A percentile compares a stretch with the other conserved stretches of the same genome.
phyloP scores from a whole-genome alignment of 805 yeast genomes.

The Yarrowia bubula region DNA sequence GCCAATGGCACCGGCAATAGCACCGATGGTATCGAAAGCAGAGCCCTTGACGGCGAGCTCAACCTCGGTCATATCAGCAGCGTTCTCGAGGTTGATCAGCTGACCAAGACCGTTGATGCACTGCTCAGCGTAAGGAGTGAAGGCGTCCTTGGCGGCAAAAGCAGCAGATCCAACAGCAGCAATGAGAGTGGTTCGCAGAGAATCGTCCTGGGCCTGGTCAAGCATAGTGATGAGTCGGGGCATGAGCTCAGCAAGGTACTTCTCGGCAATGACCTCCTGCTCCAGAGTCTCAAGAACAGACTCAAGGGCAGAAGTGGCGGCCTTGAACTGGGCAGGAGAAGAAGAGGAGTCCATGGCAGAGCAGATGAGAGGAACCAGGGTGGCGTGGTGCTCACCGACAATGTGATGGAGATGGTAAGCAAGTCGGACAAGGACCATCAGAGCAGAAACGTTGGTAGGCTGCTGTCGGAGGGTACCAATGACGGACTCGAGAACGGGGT shows the following conservation, averaged over 20 bases:
- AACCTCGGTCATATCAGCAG: slow-evolving; percentile 80
- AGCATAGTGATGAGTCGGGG: slow-evolving; percentile 83
- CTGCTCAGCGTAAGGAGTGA: slow-evolving; percentile 78
- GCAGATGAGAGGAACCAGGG: slow-evolving; percentile 81
- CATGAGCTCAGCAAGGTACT: slow-evolving; percentile 85
- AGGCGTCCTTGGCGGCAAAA: slow-evolving; percentile 86
- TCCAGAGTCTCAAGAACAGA: slow-evolving; percentile 89
- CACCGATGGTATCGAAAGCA: slow-evolving; percentile 89
- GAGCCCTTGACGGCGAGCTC: slow-evolving; percentile 88
- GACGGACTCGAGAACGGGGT: slow-evolving; percentile 68
- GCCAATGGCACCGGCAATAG: slow-evolving; percentile 96
- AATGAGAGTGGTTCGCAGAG: slow-evolving; percentile 61
- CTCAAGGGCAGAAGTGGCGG: slow-evolving; percentile 88
- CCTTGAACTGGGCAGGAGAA: slow-evolving; percentile 78
- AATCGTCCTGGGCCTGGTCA: slow-evolving; percentile 58
- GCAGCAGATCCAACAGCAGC: slow-evolving; percentile 98
- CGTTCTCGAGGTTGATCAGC: slow-evolving; percentile 49
- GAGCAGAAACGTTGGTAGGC: slow-evolving; percentile 78
- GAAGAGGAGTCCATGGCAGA: slow-evolving; percentile 83
- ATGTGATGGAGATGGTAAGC: slow-evolving; percentile 82
- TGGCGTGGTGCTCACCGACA: slow-evolving; percentile 79
- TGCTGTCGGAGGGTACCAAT: slow-evolving; percentile 74
- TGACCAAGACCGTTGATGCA: slow-evolving; percentile 81
- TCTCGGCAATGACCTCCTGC: slow-evolving; percentile 71
- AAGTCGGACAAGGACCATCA: slow-evolving; percentile 73